Evolutionary conservation across 176 grass and related monocot genomes (phyloP).

Genomic region (Oryza punctata): DNA sequence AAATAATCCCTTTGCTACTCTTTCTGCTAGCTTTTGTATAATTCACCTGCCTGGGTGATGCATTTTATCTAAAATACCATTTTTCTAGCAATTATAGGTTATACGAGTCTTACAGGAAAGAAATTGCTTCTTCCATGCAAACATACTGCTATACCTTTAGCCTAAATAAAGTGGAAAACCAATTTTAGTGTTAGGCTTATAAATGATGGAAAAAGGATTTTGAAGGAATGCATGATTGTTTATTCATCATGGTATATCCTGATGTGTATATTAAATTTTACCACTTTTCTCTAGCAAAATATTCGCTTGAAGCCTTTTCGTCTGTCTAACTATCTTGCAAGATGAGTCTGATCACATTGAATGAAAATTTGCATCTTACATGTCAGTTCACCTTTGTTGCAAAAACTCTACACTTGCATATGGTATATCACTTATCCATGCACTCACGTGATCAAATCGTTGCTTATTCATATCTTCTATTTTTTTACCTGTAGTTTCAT

Average conservation of each 20-base stretch:
- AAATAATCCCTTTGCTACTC: background rate
- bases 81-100: constrained; percentile 1
- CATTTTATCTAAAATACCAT: background rate
- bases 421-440: constrained; percentile 27
- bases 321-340: background rate
- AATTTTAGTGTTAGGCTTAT: background rate
- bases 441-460: constrained; percentile 15
- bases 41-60: background rate
- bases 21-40: background rate
- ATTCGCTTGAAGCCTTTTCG: background rate
- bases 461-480: background rate
- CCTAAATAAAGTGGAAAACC: background rate
- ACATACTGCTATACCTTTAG: constrained; percentile 10
- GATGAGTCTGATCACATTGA: background rate
- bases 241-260: background rate
- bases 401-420: background rate
- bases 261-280: constrained; percentile 9
- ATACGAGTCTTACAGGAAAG: background rate
- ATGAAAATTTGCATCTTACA: constrained; percentile 12
- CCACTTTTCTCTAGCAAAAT: background rate
- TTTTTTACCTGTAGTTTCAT: constrained; percentile 25
- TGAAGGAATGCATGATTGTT: constrained; percentile 4
- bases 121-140: background rate
- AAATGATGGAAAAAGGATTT: background rate
- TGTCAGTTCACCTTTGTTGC: background rate